Percentiles rank a stretch among this genome's conserved stretches.
Evolutionary conservation across 176 grass and related monocot genomes (phyloP).

Genomic region (Themeda triandra): DNA sequence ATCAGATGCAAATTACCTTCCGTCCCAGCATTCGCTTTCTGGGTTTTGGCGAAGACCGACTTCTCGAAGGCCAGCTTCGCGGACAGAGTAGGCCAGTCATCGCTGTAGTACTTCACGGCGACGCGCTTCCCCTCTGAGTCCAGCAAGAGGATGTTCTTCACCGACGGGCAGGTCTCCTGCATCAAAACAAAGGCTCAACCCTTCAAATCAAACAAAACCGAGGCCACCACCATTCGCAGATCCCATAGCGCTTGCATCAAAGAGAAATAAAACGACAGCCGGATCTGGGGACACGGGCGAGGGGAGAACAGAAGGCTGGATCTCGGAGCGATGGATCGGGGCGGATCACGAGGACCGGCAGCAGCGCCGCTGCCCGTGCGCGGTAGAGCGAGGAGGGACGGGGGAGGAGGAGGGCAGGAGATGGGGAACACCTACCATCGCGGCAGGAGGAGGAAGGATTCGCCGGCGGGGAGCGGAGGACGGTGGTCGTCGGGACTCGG

Average conservation of each 20-base stretch:
- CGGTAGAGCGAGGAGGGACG: not conserved
- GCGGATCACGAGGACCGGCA: not conserved
- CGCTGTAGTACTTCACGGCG: constrained; percentile 85
- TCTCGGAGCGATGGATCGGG: constrained; percentile 23
- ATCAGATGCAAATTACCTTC: constrained; percentile 34
- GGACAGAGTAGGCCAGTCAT: constrained; percentile 71
- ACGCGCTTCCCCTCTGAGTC: constrained; percentile 92
- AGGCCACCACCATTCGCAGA: constrained; percentile 2
- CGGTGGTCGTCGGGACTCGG: not conserved
- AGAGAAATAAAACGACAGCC: too few relatives aligned
- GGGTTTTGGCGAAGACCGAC: constrained; percentile 78
- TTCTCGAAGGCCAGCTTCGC: constrained; percentile 87
- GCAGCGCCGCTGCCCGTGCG: not conserved
- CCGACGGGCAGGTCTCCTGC: constrained; percentile 58
- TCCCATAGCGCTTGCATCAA: not conserved
- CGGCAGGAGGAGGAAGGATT: not conserved
- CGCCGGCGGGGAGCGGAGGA: not conserved
- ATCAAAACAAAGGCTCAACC: not conserved
- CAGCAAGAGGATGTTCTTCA: constrained; percentile 81
- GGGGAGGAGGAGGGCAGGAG: not conserved
- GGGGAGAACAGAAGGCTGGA: not conserved
- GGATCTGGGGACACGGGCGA: not conserved
- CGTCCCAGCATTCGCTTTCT: constrained; percentile 64
- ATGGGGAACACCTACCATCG: constrained; percentile 20
- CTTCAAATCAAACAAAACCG: not conserved